Conservation (phyloP, 257 asterid genomes). For the Lithospermum erythrorhizon region DNA sequence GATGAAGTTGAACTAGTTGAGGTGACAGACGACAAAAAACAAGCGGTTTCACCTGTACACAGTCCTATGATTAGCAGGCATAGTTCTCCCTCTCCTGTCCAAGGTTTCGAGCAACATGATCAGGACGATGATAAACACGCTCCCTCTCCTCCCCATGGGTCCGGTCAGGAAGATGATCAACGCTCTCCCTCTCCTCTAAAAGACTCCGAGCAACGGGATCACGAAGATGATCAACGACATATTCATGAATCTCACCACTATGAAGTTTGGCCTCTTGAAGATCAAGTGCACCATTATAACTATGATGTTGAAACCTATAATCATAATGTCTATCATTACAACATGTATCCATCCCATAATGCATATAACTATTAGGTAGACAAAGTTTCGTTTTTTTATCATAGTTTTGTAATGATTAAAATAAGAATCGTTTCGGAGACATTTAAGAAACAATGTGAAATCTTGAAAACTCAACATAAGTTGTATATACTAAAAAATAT, state of each 20-base stretch:
- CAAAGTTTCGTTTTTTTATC: neutral
- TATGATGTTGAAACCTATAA: conserved; percentile 22
- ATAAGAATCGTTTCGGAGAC: too few relatives aligned
- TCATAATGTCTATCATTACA: neutral
- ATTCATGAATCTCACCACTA: conserved; percentile 33
- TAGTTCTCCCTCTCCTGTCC: conserved; percentile 44
- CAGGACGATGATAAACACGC: neutral
- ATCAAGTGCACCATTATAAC: conserved; percentile 24
- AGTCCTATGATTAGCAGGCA: conserved; percentile 38
- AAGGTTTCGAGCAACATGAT: conserved; percentile 9
- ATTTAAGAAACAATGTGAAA: too few relatives aligned
- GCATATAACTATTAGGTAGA: neutral
- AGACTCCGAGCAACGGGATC: neutral
- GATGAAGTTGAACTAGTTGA: conserved; percentile 68
- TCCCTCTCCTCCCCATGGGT: neutral
- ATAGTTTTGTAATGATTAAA: too few relatives aligned
- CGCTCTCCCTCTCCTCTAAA: too few relatives aligned
- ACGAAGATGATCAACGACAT: conserved; percentile 26
- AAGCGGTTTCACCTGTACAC: conserved; percentile 10
- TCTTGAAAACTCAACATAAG: too few relatives aligned
- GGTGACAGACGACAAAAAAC: conserved; percentile 38
- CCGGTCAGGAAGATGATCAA: neutral
- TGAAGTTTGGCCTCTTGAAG: conserved; percentile 32
- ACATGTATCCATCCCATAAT: neutral
- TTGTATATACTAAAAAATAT: too few relatives aligned